Conservation (phyloP, 2,329 filamentous ascomycete genomes). For the Annulohypoxylon truncatum region DNA sequence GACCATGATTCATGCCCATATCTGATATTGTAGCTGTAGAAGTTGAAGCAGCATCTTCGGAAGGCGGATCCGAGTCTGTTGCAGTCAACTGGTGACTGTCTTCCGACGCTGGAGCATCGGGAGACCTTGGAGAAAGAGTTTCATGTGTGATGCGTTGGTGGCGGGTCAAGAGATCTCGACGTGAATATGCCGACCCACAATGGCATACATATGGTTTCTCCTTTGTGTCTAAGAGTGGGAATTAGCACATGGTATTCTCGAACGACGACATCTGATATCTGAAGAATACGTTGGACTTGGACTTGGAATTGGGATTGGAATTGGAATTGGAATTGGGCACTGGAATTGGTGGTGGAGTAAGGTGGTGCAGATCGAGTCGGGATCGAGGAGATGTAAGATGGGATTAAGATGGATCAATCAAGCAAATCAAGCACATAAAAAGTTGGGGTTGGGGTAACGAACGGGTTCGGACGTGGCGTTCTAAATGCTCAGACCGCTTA, state of each 20-base stretch:
- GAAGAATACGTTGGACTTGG: too few species aligned
- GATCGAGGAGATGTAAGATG: background rate
- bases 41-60: constrained; percentile 43
- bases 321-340: background rate
- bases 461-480: constrained; percentile 61
- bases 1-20: constrained; percentile 47
- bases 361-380: constrained; percentile 39
- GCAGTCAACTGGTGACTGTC: constrained; percentile 43
- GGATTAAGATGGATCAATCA: background rate
- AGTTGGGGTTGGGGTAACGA: constrained; percentile 50
- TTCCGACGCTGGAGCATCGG: constrained; percentile 47
- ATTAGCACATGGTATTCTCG: constrained; percentile 15
- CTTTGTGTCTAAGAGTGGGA: constrained; percentile 55
- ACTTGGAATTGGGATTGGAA: background rate
- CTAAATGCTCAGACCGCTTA: constrained; percentile 60
- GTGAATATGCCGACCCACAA: constrained; percentile 59
- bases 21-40: constrained; percentile 51
- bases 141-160: constrained; percentile 57
- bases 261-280: background rate
- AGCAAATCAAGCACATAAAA: constrained; percentile 6
- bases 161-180: constrained; percentile 58
- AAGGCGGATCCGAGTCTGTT: constrained; percentile 46
- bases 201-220: constrained; percentile 60
- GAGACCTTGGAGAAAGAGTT: constrained; percentile 45
- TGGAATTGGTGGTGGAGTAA: constrained; percentile 28